Conservation (phyloP, 2,329 filamentous ascomycete species). For the Calonectria pseudoreteaudii region DNA sequence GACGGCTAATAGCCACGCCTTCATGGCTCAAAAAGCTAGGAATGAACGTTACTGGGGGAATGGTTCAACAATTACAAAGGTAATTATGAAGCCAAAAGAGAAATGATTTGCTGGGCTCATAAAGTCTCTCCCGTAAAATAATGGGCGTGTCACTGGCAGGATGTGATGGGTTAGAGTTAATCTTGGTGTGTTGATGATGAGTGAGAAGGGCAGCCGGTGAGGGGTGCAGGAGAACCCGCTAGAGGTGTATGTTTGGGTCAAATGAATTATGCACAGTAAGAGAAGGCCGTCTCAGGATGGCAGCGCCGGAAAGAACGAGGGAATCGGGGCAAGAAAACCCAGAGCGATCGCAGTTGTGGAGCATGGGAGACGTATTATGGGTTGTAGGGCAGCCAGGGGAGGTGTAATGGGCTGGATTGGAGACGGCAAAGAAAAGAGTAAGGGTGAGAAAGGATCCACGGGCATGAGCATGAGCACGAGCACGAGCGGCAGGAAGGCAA, state of each 20-base stretch:
- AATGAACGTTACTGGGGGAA: neutral
- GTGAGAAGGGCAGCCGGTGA: constrained; percentile 1
- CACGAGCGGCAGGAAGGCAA: constrained; percentile 12
- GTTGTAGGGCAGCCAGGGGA: constrained; percentile 15
- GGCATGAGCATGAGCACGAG: neutral
- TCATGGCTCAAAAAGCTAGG: constrained; percentile 35
- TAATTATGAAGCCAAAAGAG: neutral
- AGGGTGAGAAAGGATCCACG: constrained; percentile 1
- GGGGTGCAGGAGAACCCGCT: neutral
- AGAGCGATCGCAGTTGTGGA: constrained; percentile 33
- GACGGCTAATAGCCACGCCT: constrained; percentile 33
- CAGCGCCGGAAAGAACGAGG: constrained; percentile 29
- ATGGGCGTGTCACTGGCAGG: neutral
- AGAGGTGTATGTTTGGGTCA: constrained; percentile 12
- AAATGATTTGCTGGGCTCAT: neutral
- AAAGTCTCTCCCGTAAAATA: constrained; percentile 20
- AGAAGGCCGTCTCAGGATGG: constrained; percentile 34
- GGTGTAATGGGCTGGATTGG: constrained; percentile 12
- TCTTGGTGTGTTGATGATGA: constrained; percentile 7
- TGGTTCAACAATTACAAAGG: neutral
- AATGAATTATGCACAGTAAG: constrained; percentile 28
- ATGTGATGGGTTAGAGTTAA: neutral
- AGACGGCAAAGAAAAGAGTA: constrained; percentile 10
- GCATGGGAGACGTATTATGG: constrained; percentile 30
- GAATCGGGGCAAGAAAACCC: constrained; percentile 28